These are phyloP conservation scores for Serendipita sp. DNA, from an alignment of 768 basidiomycete species.

Conservation along the genomic window DNA sequence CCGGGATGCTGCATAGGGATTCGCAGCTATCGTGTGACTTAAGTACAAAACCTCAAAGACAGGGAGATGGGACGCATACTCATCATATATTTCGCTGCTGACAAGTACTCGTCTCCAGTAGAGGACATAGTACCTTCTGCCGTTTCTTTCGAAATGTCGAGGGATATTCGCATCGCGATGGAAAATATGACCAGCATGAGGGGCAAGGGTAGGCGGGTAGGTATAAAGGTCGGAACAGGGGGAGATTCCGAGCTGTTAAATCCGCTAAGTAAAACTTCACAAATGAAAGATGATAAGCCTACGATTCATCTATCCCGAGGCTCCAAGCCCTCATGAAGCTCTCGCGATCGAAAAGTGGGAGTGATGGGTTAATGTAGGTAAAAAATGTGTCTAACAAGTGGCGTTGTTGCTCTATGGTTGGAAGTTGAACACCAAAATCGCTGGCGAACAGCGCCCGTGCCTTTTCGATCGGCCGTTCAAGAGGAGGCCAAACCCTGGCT, in stretches of 20 bases:
- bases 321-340: conserved; percentile 30
- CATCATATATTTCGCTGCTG: conserved; percentile 47
- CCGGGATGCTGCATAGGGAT: conserved; percentile 51
- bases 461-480: conserved; percentile 13
- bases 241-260: not conserved
- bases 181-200: conserved; percentile 74
- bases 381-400: conserved; percentile 65
- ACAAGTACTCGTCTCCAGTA: conserved; percentile 58
- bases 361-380: conserved; percentile 58
- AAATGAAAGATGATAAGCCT: not conserved
- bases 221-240: conserved; percentile 2
- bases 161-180: conserved; percentile 57
- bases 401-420: conserved; percentile 41
- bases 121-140: conserved; percentile 55
- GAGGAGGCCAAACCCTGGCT: conserved; percentile 83
- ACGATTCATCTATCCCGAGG: conserved; percentile 27
- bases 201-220: conserved; percentile 33
- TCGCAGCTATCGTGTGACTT: conserved; percentile 20
- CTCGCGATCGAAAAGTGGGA: conserved; percentile 62
- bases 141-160: conserved; percentile 24
- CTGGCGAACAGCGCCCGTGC: not conserved
- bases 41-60: not conserved
- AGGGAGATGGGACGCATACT: conserved; percentile 10
- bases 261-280: not conserved
- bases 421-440: conserved; percentile 27